Percentiles rank a stretch among this genome's conserved stretches.
Conservation (phyloP, 495 filamentous ascomycete genomes). For the Neurospora tetrasperma region DNA sequence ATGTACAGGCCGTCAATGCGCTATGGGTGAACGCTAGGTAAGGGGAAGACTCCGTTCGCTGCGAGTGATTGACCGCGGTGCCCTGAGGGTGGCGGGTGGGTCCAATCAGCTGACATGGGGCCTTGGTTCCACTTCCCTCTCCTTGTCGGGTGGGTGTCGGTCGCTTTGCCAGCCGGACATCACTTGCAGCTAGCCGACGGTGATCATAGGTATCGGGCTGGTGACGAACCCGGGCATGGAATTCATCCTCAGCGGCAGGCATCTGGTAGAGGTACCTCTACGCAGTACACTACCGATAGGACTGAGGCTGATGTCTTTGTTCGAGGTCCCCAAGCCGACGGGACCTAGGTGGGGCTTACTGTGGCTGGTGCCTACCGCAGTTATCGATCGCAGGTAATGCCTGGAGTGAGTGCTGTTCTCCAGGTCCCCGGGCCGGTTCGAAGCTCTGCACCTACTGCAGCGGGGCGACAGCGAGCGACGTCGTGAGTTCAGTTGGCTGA, state of each 20-base stretch:
- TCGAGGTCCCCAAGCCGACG: background rate
- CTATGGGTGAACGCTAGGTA: background rate
- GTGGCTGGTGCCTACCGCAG: background rate
- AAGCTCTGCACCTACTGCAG: background rate
- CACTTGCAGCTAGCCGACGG: background rate
- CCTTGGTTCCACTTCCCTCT: background rate
- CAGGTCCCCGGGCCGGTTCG: background rate
- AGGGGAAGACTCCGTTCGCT: background rate
- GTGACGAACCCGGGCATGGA: background rate
- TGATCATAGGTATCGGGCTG: background rate
- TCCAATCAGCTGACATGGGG: background rate
- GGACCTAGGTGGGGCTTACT: background rate
- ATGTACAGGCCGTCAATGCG: background rate
- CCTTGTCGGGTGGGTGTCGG: no score
- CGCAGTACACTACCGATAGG: background rate
- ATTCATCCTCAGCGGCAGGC: background rate
- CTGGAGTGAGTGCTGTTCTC: background rate
- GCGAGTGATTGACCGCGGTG: background rate
- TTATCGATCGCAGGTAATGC: background rate
- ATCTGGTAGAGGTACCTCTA: background rate
- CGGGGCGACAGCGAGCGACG: background rate
- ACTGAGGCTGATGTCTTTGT: background rate
- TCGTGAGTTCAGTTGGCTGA: background rate
- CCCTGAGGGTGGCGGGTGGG: background rate
- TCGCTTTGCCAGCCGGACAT: background rate